Percentiles rank a stretch among this genome's conserved stretches.
Evolutionary conservation across 371 early-diverging fungal genomes (phyloP).

Genomic region (Lichtheimia ornata): DNA sequence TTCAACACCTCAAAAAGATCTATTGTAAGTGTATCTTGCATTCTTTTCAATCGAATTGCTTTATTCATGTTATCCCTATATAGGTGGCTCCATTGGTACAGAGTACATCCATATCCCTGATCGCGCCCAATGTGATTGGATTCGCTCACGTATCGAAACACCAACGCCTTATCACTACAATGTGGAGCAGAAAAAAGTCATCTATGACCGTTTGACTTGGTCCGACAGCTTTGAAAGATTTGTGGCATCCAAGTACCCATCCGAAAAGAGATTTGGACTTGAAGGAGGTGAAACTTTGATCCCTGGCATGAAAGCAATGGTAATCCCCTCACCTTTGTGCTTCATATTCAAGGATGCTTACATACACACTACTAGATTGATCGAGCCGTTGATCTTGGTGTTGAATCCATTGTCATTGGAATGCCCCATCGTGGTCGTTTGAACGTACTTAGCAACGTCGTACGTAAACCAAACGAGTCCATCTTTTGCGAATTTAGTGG

Average conservation of each 20-base stretch:
- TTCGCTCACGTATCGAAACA: slow-evolving; percentile 88
- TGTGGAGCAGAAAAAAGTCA: slow-evolving; percentile 84
- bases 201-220: slow-evolving; percentile 96
- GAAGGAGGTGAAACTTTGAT: slow-evolving; percentile 97
- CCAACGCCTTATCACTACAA: slow-evolving; percentile 85
- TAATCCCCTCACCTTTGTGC: slow-evolving; percentile 26
- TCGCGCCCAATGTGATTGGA: slow-evolving; percentile 95
- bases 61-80: neutral
- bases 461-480: slow-evolving; percentile 96
- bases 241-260: slow-evolving; percentile 93
- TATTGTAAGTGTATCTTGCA: slow-evolving; percentile 68
- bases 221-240: slow-evolving; percentile 95
- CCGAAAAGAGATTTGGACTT: slow-evolving; percentile 97
- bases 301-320: slow-evolving; percentile 96
- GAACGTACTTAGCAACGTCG: slow-evolving; percentile 97
- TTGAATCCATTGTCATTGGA: slow-evolving; percentile 93
- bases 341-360: neutral
- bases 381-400: slow-evolving; percentile 90
- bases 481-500: slow-evolving; percentile 97
- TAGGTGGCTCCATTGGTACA: slow-evolving; percentile 90
- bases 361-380: slow-evolving; percentile 70
- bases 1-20: slow-evolving; percentile 77
- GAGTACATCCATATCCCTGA: slow-evolving; percentile 98
- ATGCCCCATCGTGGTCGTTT: slow-evolving; percentile 99
- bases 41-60: neutral